Percentiles rank a stretch among this genome's conserved stretches.
Conservation (phyloP, 345 rosid genomes). For the Citropsis articulata region DNA sequence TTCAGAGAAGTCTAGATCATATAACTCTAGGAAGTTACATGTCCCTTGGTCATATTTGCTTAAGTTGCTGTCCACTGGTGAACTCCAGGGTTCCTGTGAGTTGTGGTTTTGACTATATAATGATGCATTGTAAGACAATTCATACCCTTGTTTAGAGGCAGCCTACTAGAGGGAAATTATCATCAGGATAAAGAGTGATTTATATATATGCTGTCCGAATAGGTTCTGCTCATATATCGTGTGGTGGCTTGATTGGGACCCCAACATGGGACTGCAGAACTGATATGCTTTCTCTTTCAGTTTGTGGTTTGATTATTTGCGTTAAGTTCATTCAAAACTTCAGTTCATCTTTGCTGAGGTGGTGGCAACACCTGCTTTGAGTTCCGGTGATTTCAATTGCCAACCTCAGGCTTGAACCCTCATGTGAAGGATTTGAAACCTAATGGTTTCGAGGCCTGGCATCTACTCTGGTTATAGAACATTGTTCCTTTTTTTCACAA, state of each 20-base stretch:
- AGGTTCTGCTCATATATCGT: neutral
- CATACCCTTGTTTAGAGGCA: neutral
- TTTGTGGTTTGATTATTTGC: neutral
- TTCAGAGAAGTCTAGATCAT: neutral
- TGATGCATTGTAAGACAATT: neutral
- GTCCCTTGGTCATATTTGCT: neutral
- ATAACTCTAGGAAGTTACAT: neutral
- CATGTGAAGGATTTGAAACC: neutral
- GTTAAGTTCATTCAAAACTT: neutral
- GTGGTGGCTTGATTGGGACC: neutral
- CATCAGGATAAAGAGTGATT: neutral
- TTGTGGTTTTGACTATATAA: neutral
- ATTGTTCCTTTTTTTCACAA: neutral
- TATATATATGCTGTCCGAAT: neutral
- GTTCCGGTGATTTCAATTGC: neutral
- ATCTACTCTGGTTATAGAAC: neutral
- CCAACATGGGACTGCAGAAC: neutral
- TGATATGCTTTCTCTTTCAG: neutral
- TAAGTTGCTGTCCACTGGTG: neutral
- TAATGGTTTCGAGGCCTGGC: neutral
- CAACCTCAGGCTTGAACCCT: neutral
- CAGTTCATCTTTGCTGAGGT: neutral
- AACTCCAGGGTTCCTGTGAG: neutral
- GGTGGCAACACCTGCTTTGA: neutral
- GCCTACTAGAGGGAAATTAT: neutral